Conservation (phyloP, 345 rosid genomes). For the Lumnitzera racemosa region DNA sequence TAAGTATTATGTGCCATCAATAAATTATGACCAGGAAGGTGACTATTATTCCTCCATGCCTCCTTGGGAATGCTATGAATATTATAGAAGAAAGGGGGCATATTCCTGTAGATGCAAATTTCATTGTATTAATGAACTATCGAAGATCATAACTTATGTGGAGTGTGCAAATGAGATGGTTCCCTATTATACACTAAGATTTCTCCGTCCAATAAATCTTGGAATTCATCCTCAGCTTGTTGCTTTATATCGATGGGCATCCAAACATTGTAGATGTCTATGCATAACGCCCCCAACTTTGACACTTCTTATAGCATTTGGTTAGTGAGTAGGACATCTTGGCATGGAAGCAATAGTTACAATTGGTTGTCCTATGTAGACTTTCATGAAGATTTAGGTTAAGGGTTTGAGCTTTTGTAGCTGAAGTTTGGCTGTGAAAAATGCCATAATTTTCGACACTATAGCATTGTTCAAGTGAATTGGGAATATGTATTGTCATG, state of each 20-base stretch:
- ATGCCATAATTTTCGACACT: not conserved
- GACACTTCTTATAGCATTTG: constrained; percentile 2
- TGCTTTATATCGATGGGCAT: not conserved
- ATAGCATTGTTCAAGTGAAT: too few relatives aligned
- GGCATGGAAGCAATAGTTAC: not conserved
- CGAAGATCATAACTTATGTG: not conserved
- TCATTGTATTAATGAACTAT: not conserved
- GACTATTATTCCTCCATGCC: constrained; percentile 5
- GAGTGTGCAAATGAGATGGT: constrained; percentile 3
- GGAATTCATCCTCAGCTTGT: not conserved
- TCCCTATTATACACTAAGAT: constrained; percentile 3
- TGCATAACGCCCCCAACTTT: not conserved
- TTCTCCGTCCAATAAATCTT: not conserved
- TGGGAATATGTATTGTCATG: too few relatives aligned
- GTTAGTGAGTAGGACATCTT: not conserved
- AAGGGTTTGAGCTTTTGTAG: constrained; percentile 8
- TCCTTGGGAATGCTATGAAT: not conserved
- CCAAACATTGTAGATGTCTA: not conserved
- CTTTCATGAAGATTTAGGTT: constrained; percentile 1
- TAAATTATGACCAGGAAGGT: constrained; percentile 7
- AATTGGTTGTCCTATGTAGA: not conserved
- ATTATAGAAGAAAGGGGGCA: not conserved
- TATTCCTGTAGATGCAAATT: not conserved
- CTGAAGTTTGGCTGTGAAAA: not conserved
- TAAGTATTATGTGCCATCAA: constrained; percentile 2